phyloP scores from a whole-genome alignment of 2,329 filamentous ascomycete genomes.

The Aspergillus niger region DNA sequence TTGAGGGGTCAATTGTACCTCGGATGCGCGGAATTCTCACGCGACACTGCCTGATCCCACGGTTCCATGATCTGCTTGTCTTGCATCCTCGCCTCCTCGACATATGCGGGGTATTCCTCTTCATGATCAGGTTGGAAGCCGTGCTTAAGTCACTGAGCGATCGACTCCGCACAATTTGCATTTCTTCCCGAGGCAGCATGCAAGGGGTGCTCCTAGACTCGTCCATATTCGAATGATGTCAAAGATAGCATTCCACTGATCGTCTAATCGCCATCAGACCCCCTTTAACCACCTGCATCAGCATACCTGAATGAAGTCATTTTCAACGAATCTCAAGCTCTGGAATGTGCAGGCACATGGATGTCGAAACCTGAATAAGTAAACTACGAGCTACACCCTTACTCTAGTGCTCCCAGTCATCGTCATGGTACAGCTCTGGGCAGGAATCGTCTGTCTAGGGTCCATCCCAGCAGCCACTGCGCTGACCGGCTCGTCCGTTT shows the following conservation, averaged over 20 bases:
- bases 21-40: background rate
- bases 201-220: background rate
- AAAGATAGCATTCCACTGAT: background rate
- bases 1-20: background rate
- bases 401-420: background rate
- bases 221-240: background rate
- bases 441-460: background rate
- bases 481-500: background rate
- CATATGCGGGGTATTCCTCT: background rate
- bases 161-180: background rate
- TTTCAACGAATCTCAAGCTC: background rate
- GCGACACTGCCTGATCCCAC: background rate
- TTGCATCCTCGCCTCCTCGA: background rate
- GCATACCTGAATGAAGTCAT: background rate
- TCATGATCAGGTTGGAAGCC: background rate
- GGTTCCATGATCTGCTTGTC: background rate
- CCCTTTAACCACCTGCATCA: background rate
- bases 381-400: background rate
- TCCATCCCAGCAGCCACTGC: constrained; percentile 4
- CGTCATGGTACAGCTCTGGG: no score
- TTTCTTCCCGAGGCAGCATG: background rate
- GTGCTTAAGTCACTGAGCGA: background rate
- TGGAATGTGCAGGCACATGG: background rate
- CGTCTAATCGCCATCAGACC: background rate
- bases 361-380: background rate